Evolutionary conservation across 192 early-diverging fungal genomes (phyloP).

Genomic region (Gonapodya sp.): DNA sequence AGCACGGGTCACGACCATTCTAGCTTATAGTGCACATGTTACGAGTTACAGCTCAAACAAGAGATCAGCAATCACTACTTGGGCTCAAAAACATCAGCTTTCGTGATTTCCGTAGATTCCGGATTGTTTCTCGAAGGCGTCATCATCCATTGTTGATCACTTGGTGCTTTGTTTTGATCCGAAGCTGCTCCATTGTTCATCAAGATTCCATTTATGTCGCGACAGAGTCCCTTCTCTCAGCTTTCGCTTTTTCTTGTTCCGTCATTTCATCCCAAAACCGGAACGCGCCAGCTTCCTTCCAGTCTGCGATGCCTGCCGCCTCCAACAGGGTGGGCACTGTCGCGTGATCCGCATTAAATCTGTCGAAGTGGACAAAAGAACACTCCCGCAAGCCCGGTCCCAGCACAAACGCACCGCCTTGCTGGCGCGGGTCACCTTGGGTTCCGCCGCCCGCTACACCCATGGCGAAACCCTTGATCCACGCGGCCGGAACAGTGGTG

Average conservation of each 20-base stretch:
- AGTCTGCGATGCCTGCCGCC: constrained; percentile 1
- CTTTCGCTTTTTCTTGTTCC: not conserved
- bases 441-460: not conserved
- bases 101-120: too few relatives aligned
- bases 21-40: too few relatives aligned
- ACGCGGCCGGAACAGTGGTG: constrained; percentile 5
- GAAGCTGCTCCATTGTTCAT: too few relatives aligned
- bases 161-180: too few relatives aligned
- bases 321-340: not conserved
- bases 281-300: constrained; percentile 6
- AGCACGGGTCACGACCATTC: too few relatives aligned
- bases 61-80: too few relatives aligned
- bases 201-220: too few relatives aligned
- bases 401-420: constrained; percentile 10
- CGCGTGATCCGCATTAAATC: constrained; percentile 8
- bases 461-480: constrained; percentile 2
- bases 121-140: too few relatives aligned
- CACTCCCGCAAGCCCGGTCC: constrained; percentile 2
- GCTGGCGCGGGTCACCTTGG: constrained; percentile 8
- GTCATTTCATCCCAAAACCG: constrained; percentile 9
- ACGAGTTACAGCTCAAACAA: too few relatives aligned
- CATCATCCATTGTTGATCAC: too few relatives aligned
- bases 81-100: too few relatives aligned
- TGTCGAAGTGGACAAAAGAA: constrained; percentile 5
- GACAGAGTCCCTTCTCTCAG: too few relatives aligned